Evolutionary conservation across 2,329 filamentous ascomycete genomes (phyloP), one percentile per base, ranked within the genome.

Genomic region (Aschersonia sp.): DNA sequence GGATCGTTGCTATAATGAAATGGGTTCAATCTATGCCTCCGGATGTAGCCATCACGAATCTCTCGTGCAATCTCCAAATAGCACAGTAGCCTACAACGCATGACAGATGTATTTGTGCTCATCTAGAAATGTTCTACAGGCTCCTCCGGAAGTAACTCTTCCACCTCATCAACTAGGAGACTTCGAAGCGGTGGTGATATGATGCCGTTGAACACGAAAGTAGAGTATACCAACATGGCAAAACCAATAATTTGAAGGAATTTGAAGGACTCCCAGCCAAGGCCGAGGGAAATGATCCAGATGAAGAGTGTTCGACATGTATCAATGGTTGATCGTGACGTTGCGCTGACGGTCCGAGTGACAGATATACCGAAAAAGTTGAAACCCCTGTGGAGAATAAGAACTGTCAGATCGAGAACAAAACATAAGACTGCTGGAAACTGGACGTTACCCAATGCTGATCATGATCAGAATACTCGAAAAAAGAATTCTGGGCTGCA

Each of bases 291-390:
- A 10, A 95, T 86, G 31, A 98, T 76, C 92, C 92, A 98, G 66
- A 98, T 97, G 69, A 98, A 97, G 1, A 98, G 77, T 0, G 92
- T 98, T 41, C 91, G 82, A 72, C 89, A 97, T 1, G 92, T 98
- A 65, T 98, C 92, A 58, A 98, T 97, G 32, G 91, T 97, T 32
- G 88, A 94, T 51, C 92, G 81, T 1, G 91, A 88, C 0, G 92
- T 98, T 9, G 92, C 92, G 53, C 85, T 94, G 55, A 98, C 88
- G 52, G 69, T 82, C 51, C 87, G 80, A 1, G 92, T 98, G 6
- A 98, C 91, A 1, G 86, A 92, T 7, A 98, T 77, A 5, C 92
- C 92, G 65, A 98, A 98, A 72, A 94, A 98, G 69, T 98, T 98
- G 77, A 97, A 98, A 47, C 91, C 89, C 53, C 88, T 94, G 32